Conservation (phyloP, 306 rosid genomes). For the Vigna hirtella region DNA sequence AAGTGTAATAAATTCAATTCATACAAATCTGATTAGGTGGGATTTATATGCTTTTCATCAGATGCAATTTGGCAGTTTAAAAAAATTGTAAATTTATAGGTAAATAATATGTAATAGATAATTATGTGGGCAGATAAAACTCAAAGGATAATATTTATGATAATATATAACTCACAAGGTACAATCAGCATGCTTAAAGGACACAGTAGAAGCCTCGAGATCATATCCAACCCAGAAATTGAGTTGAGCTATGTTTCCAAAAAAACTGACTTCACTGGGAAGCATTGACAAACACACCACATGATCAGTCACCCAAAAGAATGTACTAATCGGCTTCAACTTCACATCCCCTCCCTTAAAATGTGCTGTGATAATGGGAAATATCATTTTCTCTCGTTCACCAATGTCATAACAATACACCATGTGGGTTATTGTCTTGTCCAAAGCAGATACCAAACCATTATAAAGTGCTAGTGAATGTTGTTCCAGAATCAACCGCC, state of each 20-base stretch:
- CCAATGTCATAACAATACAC: slow-evolving; percentile 47
- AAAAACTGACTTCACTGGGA: not conserved
- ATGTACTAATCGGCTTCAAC: slow-evolving; percentile 46
- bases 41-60: no score
- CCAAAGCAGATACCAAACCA: slow-evolving; percentile 46
- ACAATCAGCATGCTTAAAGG: slow-evolving; percentile 56
- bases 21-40: no score
- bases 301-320: slow-evolving; percentile 33
- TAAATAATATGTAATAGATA: no score
- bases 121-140: no score
- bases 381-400: not conserved
- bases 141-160: no score
- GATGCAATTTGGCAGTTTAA: no score
- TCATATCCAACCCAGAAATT: no score
- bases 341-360: slow-evolving; percentile 61
- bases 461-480: slow-evolving; percentile 35
- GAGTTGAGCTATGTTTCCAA: no score
- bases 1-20: no score
- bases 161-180: not conserved
- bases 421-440: slow-evolving; percentile 42
- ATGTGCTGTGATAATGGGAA: slow-evolving; percentile 57
- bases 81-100: no score
- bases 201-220: no score
- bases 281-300: slow-evolving; percentile 51
- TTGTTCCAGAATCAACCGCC: slow-evolving; percentile 67